Percentiles rank a stretch among this genome's conserved stretches.
phyloP scores from a whole-genome alignment of 306 rosid species.

The Cicer arietinum region DNA sequence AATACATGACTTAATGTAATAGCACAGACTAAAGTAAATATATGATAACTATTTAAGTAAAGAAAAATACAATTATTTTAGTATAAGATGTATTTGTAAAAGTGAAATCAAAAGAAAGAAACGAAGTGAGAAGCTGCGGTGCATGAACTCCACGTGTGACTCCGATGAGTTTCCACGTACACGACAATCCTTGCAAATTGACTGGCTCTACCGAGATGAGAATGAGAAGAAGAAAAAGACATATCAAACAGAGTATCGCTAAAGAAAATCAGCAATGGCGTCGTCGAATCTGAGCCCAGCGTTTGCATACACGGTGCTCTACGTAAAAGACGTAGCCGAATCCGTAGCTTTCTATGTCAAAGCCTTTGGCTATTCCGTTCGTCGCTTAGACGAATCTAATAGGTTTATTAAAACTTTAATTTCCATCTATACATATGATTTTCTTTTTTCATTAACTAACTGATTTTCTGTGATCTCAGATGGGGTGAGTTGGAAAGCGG shows the following conservation, averaged over 20 bases:
- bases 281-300: slow-evolving; percentile 58
- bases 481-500: slow-evolving; percentile 95
- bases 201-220: neutral
- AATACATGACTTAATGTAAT: no score
- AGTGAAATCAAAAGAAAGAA: no score
- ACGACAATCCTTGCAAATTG: neutral
- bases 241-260: neutral
- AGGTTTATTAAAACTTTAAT: slow-evolving; percentile 44
- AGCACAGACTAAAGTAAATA: no score
- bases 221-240: neutral
- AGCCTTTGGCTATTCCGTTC: slow-evolving; percentile 78
- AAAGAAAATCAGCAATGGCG: slow-evolving; percentile 47
- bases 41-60: no score
- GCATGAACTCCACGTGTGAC: slow-evolving; percentile 45
- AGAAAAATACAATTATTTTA: no score
- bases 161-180: slow-evolving; percentile 31
- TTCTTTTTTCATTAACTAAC: neutral
- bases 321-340: slow-evolving; percentile 71
- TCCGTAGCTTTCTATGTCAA: slow-evolving; percentile 72
- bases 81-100: no score
- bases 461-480: slow-evolving; percentile 30
- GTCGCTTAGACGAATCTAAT: slow-evolving; percentile 75
- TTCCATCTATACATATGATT: no score
- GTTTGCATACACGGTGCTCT: slow-evolving; percentile 70
- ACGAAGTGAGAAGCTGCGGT: neutral